Base-by-base conservation (phyloP, 768 basidiomycete genomes). In the Leucogyrophana mollusca region DNA sequence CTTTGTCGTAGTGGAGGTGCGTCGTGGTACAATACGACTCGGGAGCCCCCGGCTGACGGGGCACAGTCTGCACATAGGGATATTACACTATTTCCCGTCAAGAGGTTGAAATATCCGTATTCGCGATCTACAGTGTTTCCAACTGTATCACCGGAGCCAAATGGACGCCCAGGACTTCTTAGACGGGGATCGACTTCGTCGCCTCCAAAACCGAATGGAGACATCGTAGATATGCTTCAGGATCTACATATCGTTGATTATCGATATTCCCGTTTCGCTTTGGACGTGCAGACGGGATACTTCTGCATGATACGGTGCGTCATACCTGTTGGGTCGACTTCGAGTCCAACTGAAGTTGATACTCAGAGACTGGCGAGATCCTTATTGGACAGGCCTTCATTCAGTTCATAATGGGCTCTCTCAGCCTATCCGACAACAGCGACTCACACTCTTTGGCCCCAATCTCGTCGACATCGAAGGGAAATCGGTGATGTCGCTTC, bases 391-490 rank as follows among this genome's bases (percentile, higher is more conserved):
- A 8, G 74, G 77, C 2, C 58, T 83, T n/a, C 61, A 69, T 34
- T 69, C 78, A 18, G 80, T 92, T 6, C 82, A 85, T 46, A 65
- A 66, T 34, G 94, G 94, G 2, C 62, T 97, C 3, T 69, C 71
- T 9, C 68, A 73, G 50, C 51, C 60, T 27, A 70, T 74, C 2
- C 74, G 84, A 39, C 65, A 74, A 27, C 91, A 95, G 54, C 76
- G 96, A 16, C 62, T 75, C 30, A 71, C 73, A 1, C 59, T 99
- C 18, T 97, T 96, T 64, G 94, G 90, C 2, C 67, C 69, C 18
- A 99, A 99, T 59, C 71, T 85, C 37, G 88, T 99, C 50, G 90
- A 98, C 56, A 87, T 99, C 35, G 85, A 89, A 57, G 90, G 82
- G 3, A 97, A 96, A 66, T 85, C 90, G 0, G 80, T 85, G 9